phyloP scores from a whole-genome alignment of 192 early-diverging fungal genomes.

The Glomus cerebriforme region DNA sequence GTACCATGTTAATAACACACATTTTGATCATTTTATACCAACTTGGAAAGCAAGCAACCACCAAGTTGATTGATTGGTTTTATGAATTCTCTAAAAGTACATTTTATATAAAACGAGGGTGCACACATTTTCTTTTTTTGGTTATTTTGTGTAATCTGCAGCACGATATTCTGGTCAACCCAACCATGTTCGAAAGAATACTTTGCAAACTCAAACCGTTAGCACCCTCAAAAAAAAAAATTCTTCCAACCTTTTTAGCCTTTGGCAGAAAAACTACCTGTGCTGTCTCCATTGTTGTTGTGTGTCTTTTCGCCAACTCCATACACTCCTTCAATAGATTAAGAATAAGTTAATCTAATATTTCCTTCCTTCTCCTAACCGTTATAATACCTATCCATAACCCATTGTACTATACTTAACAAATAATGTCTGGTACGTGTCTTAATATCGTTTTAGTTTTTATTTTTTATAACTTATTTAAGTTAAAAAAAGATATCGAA shows the following conservation, averaged over 20 bases:
- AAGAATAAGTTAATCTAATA: background rate
- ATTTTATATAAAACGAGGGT: background rate
- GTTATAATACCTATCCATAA: constrained; percentile 3
- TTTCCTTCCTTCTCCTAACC: constrained; percentile 3
- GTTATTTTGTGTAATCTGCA: constrained; percentile 16
- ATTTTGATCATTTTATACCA: background rate
- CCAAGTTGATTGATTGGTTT: constrained; percentile 10
- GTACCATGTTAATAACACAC: background rate
- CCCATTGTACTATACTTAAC: background rate
- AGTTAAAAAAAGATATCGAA: background rate
- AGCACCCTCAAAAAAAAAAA: constrained; percentile 16
- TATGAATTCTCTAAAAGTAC: background rate
- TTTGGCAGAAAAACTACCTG: constrained; percentile 22
- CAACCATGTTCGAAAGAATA: constrained; percentile 9
- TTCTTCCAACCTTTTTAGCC: constrained; percentile 19
- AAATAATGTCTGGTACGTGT: constrained; percentile 32
- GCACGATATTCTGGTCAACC: background rate
- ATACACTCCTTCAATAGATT: constrained; percentile 24
- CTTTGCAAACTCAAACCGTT: background rate
- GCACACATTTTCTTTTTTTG: constrained; percentile 28
- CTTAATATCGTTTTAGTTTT: background rate
- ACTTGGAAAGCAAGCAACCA: background rate
- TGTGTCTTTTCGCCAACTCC: constrained; percentile 33
- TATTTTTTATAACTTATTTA: background rate
- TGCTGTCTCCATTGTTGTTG: constrained; percentile 19